Evolutionary conservation across 2,329 filamentous ascomycete genomes (phyloP), one percentile per base, ranked within the genome.

Genomic region (Monosporascus ibericus): DNA sequence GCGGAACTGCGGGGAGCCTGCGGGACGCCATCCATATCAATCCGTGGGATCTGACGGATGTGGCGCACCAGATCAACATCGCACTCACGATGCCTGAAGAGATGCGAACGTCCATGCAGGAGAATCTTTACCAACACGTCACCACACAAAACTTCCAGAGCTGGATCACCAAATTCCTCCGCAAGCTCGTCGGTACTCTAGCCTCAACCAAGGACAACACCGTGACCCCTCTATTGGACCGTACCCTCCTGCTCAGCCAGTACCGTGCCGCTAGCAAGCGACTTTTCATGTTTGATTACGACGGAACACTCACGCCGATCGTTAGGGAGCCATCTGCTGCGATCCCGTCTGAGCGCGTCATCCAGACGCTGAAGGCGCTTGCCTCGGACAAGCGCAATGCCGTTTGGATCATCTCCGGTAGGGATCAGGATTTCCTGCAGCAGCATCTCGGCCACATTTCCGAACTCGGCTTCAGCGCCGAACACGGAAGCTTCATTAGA

Each of bases 221-320:
- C 53, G 82, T 86, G 3, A 97, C 92, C 1, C 92, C 92, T 0
- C 79, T 87, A 2, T 81, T 97, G 20, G 91, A 97, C 66, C 85
- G 85, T 37, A 77, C 84, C 3, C 77, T 83, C 56, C 72, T 96
- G 59, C 75, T 95, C 38, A 74, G 79, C 51, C 85, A 86, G 55
- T 97, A 96, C 70, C 82, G 84, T 55, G 75, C 80, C 39, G 85
- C 90, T 3, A 81, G 81, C 56, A 90, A 88, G 71, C 85, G 94
- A 11, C 77, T 99, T 3, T 96, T 97, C 75, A 92, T 99, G 89
- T 96, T 97, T 67, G 94, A 99, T 72, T 99, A 99, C 65, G 94
- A 99, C 68, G 94, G 94, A 47, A 99, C 94, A 0, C 80, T 99
- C 51, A 97, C 94, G 3, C 90, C 92, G 0, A 97, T 99, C 62